Conservation (phyloP, 257 asterid genomes). For the Solanum sparsipilum region DNA sequence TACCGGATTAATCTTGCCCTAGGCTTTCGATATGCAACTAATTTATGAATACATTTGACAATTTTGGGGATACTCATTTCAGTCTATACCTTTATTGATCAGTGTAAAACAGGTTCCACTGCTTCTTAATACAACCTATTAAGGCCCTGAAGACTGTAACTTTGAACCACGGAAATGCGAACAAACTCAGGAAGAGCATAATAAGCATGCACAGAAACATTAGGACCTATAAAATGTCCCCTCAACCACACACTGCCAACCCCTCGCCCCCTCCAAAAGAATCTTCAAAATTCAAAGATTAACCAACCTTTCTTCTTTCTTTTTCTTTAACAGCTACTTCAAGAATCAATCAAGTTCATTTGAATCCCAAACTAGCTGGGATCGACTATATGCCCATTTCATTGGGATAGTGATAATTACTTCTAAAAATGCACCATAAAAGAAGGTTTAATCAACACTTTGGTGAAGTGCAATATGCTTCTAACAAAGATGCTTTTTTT, state of each 20-base stretch:
- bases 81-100: not conserved
- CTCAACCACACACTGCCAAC: not conserved
- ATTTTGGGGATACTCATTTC: not conserved
- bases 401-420: not conserved
- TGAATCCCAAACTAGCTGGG: not conserved
- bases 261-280: not conserved
- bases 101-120: not conserved
- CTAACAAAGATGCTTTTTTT: slow-evolving; percentile 1
- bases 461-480: not conserved
- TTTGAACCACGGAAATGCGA: not conserved
- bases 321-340: not conserved
- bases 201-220: not conserved
- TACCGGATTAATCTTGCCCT: not conserved
- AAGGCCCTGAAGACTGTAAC: not conserved
- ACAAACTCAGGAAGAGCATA: not conserved
- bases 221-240: not conserved
- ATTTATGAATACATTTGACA: not conserved
- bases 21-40: not conserved
- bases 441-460: not conserved
- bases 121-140: not conserved
- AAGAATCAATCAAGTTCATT: not conserved
- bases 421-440: not conserved
- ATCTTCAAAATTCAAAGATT: not conserved
- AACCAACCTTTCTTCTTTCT: not conserved
- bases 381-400: not conserved